phyloP scores from a whole-genome alignment of 139 green algal genomes.

The Zygnema circumcarinatum region DNA sequence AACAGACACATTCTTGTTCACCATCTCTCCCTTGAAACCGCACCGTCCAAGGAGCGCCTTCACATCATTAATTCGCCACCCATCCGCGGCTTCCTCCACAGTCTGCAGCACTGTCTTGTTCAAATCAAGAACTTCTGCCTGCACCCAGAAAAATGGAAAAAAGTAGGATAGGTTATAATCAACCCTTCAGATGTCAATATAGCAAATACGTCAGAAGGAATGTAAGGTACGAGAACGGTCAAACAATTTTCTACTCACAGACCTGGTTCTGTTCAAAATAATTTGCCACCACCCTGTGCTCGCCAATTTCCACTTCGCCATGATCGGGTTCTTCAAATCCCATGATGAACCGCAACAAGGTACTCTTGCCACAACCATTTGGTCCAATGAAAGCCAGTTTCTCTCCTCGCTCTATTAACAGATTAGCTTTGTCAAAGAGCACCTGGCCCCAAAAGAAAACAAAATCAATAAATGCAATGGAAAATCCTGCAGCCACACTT shows the following conservation, averaged over 20 bases:
- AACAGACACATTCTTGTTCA: slow-evolving; percentile 89
- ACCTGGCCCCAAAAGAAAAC: slow-evolving; percentile 26
- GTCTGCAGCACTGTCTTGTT: slow-evolving; percentile 87
- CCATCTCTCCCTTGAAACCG: slow-evolving; percentile 83
- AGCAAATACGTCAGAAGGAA: no score
- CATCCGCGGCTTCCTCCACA: slow-evolving; percentile 78
- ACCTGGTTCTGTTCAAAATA: slow-evolving; percentile 87
- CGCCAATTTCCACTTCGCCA: slow-evolving; percentile 47
- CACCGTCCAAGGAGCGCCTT: slow-evolving; percentile 73
- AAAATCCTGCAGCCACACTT: no score
- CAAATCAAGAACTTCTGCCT: slow-evolving; percentile 92
- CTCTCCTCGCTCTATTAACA: slow-evolving; percentile 91
- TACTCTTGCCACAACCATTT: slow-evolving; percentile 94
- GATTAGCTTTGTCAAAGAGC: slow-evolving; percentile 70
- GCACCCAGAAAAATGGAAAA: no score
- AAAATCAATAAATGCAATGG: neutral
- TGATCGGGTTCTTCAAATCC: slow-evolving; percentile 79
- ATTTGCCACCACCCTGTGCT: slow-evolving; percentile 70
- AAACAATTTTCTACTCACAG: neutral
- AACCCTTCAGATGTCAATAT: no score
- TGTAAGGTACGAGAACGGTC: no score
- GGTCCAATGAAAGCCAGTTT: slow-evolving; percentile 95
- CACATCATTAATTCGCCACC: slow-evolving; percentile 88
- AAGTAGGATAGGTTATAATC: slow-evolving; percentile 6
- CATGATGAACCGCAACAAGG: slow-evolving; percentile 94